Evolutionary conservation across 306 rosid species (phyloP).

Genomic region (Cicer pinnatifidum): DNA sequence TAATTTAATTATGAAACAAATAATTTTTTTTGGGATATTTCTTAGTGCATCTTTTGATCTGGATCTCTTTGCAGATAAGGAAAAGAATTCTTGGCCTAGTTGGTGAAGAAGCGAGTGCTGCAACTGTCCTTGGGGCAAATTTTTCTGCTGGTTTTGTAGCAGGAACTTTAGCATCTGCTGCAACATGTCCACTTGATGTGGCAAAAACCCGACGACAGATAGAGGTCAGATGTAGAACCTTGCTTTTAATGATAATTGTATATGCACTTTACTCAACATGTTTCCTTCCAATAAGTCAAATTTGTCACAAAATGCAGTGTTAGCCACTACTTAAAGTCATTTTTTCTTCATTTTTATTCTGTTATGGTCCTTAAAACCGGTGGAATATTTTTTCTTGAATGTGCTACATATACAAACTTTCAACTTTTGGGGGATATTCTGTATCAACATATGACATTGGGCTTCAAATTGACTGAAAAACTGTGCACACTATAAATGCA

Average conservation of each 20-base stretch:
- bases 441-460: constrained; percentile 5
- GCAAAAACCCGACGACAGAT: constrained; percentile 90
- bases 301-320: neutral
- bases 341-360: constrained; percentile 13
- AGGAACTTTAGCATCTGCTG: constrained; percentile 89
- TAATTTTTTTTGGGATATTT: constrained; percentile 28
- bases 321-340: neutral
- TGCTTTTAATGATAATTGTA: constrained; percentile 30
- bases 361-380: constrained; percentile 17
- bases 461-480: constrained; percentile 33
- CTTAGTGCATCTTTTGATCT: constrained; percentile 44
- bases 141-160: constrained; percentile 86
- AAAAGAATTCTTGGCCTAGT: constrained; percentile 61
- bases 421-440: neutral
- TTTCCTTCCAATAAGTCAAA: constrained; percentile 18
- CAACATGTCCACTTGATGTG: constrained; percentile 94
- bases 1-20: constrained; percentile 16
- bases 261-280: neutral
- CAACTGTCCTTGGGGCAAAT: constrained; percentile 72
- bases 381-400: constrained; percentile 8
- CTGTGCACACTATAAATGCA: neutral
- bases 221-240: constrained; percentile 64
- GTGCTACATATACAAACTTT: neutral
- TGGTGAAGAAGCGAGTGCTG: constrained; percentile 67
- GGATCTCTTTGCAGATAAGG: constrained; percentile 60